A percentile compares a stretch with the other conserved stretches of the same genome.
phyloP scores from a whole-genome alignment of 192 early-diverging fungal species.

The Cladochytrium replicatum region DNA sequence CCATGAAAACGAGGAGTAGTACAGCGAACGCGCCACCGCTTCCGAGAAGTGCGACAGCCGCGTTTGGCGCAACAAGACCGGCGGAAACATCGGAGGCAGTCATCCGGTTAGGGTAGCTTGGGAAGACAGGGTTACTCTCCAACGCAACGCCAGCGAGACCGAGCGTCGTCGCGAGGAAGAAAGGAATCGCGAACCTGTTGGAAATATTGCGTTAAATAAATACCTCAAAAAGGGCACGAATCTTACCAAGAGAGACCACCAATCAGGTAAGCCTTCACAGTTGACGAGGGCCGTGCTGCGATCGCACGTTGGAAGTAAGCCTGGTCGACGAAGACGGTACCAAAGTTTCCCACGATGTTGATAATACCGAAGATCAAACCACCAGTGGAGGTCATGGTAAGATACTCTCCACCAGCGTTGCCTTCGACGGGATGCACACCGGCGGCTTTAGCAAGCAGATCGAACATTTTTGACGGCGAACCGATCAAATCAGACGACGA shows the following conservation, averaged over 20 bases:
- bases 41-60: conserved; percentile 54
- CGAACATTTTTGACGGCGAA: conserved; percentile 55
- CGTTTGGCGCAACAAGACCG: conserved; percentile 55
- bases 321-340: conserved; percentile 59
- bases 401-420: conserved; percentile 48
- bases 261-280: conserved; percentile 59
- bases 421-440: conserved; percentile 38
- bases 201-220: neutral
- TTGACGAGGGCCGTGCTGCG: conserved; percentile 52
- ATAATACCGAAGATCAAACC: conserved; percentile 66
- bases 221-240: neutral
- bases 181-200: conserved; percentile 70
- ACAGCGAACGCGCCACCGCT: conserved; percentile 53
- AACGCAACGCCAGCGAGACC: conserved; percentile 58
- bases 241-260: conserved; percentile 73
- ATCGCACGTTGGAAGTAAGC: conserved; percentile 70
- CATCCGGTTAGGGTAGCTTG: conserved; percentile 45
- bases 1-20: conserved; percentile 63
- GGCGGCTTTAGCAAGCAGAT: conserved; percentile 45
- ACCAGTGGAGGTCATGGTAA: conserved; percentile 55
- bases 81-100: conserved; percentile 45
- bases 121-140: conserved; percentile 40
- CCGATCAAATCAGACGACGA: conserved; percentile 47
- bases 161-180: conserved; percentile 61
- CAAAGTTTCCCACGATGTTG: conserved; percentile 69